These are phyloP conservation scores for Cladosporium austrohemisphaericum DNA, from an alignment of 2,329 filamentous ascomycete species.

Conservation along the genomic window DNA sequence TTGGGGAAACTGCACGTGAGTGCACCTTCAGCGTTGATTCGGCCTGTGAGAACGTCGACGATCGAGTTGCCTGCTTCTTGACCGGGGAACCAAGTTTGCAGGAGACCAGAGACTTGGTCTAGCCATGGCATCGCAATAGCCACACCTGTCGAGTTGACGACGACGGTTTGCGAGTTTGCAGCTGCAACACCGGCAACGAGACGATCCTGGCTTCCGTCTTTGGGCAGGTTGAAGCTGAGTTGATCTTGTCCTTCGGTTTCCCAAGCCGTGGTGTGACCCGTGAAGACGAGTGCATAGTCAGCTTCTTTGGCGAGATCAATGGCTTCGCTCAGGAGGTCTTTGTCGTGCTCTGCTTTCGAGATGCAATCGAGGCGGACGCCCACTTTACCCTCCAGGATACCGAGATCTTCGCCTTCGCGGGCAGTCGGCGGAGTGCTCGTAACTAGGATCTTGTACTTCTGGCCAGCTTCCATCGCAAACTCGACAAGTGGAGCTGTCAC, in stretches of 20 bases:
- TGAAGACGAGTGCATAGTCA: conserved; percentile 3
- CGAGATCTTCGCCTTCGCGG: neutral
- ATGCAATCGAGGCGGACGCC: conserved; percentile 3
- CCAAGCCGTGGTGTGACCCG: neutral
- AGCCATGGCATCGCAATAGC: conserved; percentile 7
- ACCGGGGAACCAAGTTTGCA: conserved; percentile 41
- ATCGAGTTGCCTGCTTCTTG: conserved; percentile 80
- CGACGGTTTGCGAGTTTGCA: neutral
- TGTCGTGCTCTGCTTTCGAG: conserved; percentile 4
- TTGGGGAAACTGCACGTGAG: conserved; percentile 68
- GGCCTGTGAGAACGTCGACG: conserved; percentile 71
- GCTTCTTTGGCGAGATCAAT: neutral
- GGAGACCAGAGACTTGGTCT: neutral
- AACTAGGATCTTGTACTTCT: neutral
- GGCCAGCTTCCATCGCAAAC: neutral
- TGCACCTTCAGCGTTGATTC: conserved; percentile 70
- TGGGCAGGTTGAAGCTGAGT: conserved; percentile 6
- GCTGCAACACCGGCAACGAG: conserved; percentile 2
- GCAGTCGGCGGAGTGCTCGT: conserved; percentile 3
- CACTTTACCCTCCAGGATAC: neutral
- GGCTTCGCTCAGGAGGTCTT: conserved; percentile 4
- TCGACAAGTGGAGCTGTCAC: neutral
- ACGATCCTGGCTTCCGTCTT: conserved; percentile 8
- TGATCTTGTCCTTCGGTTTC: conserved; percentile 10
- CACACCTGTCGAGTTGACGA: conserved; percentile 8